Base-by-base conservation (phyloP, 306 rosid genomes). In the Sicyos baderoa region DNA sequence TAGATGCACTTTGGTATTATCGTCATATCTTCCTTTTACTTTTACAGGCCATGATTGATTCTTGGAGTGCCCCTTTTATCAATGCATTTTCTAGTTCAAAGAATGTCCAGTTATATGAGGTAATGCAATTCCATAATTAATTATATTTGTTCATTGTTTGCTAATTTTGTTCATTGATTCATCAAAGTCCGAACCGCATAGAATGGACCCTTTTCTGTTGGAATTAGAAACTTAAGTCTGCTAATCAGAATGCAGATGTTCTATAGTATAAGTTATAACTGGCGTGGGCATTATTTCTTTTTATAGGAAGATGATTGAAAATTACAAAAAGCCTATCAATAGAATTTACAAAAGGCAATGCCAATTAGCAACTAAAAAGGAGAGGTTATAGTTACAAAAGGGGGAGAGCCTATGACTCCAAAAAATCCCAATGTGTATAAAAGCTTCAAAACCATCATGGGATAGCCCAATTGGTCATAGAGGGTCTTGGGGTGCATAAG, bases 31-130 rank as follows among this genome's bases (percentile, higher is more conserved):
- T 63, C 60, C 35, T 74, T 52, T 78, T 78, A 75, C 52, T 69
- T 75, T 84, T 65, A 56, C 82, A 92, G 96, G 84, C 61, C 69
- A 81, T 89, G 98, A 69, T 81, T 64, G 76, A 88, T 55, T 92
- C 98, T 66, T 92, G 98, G 98, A 86, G 84, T 22, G 57, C 40
- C 50, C 87, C 95, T 74, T 92, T 87, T 77, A 32, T 72, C 25
- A 80, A 87, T 72, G 78, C 86, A 55, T 87, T 80, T 37, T 65
- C 81, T 64, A 61, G 79, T 79, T 89, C 93, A 14, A 75, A 76
- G 71, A 80, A 83, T 17, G 71, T 78, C 76, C 82, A 77, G 62
- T 71, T 89, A n/a, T 85, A 82, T 57, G 84, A 89, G 91, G 98
- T 92, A 82, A 44, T 1, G 1, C 13, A 62, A 52, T 35, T 76